Base-by-base conservation (phyloP, 257 asterid genomes). In the Penstemon barbatus region DNA sequence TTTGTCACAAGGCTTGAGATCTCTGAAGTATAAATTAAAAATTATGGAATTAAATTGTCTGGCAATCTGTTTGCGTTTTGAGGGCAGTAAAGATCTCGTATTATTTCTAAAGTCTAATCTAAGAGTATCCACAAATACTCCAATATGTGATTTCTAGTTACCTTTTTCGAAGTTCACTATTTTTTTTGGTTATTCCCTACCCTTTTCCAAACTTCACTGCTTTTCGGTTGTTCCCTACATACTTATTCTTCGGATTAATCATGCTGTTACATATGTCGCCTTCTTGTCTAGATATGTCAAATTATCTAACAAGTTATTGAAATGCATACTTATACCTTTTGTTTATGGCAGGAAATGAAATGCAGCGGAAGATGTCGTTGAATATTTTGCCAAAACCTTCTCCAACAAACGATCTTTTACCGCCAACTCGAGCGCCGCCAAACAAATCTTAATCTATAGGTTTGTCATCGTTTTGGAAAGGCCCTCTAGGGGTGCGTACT, bases 321-420 rank as follows among this genome's bases (percentile, higher is more conserved):
- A 12, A 51, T 51, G 13, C 57, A 65, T 5, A 57, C 25, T 13
- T 40, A 48, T 18, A 48, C 54, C 33, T 8, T 61, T n/a, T 48
- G 48, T 75, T 61, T 11, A n/a, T 71, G 77, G 81, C 91, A 90
- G 99, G 86, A 69, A 74, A 74, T 37, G 99, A 90, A 79, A 84
- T 94, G 84, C 81, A 78, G 53, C 81, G 96, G 66, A 84, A 78
- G 94, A 74, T 81, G 65, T 60, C 73, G 8, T 72, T 94, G 77
- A 82, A 87, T 66, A 78, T 90, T 53, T 74, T 87, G 79, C 80
- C 82, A 15, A 90, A 84, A 64, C 73, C 96, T 56, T 61, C 81
- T 63, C 74, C 66, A 4, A 49, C 76, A 7, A 79, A 61, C 52
- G 74, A 69, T 69, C 43, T 71, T 61, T 46, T 65, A 53, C 81